These are phyloP conservation scores for Tremella fuciformis DNA, from an alignment of 768 basidiomycete genomes.

Conservation along the genomic window DNA sequence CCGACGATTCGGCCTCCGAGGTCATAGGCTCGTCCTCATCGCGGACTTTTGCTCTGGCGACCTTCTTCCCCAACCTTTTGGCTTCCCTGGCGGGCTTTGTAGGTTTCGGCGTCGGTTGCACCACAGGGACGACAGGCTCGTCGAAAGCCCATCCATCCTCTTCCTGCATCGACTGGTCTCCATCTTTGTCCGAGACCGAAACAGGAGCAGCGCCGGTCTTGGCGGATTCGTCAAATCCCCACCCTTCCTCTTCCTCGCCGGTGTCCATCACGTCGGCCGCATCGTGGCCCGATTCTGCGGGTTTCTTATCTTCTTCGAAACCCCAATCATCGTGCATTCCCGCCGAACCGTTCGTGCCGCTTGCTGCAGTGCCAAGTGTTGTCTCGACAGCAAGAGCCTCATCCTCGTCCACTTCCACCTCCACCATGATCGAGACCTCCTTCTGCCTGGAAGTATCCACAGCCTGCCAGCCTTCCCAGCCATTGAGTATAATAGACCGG, in stretches of 20 bases:
- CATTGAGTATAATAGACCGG: constrained; percentile 58
- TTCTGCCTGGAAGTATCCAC: constrained; percentile 22
- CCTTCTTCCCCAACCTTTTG: constrained; percentile 47
- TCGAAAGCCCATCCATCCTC: constrained; percentile 55
- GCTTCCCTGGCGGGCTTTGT: constrained; percentile 68
- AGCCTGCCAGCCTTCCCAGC: constrained; percentile 42
- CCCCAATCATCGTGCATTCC: constrained; percentile 45
- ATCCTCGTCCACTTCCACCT: constrained; percentile 39
- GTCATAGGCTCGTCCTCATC: constrained; percentile 31
- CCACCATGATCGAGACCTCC: constrained; percentile 32
- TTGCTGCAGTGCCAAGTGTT: too few species aligned
- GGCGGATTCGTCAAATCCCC: constrained; percentile 55
- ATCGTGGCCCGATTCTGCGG: not conserved
- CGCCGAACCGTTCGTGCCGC: constrained; percentile 40
- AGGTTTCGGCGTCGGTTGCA: constrained; percentile 55
- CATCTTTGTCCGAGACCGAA: too few species aligned
- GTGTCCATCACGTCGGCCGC: not conserved
- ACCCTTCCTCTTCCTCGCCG: constrained; percentile 49
- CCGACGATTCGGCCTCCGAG: constrained; percentile 18
- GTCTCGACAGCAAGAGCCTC: constrained; percentile 12
- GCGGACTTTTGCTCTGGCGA: constrained; percentile 31
- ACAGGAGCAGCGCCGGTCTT: constrained; percentile 12
- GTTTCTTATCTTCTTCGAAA: constrained; percentile 16
- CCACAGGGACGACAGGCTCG: constrained; percentile 47
- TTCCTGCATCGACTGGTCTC: constrained; percentile 17